Base-by-base conservation (phyloP, 352 stramenopile species). In the Globisporangium parvum region DNA sequence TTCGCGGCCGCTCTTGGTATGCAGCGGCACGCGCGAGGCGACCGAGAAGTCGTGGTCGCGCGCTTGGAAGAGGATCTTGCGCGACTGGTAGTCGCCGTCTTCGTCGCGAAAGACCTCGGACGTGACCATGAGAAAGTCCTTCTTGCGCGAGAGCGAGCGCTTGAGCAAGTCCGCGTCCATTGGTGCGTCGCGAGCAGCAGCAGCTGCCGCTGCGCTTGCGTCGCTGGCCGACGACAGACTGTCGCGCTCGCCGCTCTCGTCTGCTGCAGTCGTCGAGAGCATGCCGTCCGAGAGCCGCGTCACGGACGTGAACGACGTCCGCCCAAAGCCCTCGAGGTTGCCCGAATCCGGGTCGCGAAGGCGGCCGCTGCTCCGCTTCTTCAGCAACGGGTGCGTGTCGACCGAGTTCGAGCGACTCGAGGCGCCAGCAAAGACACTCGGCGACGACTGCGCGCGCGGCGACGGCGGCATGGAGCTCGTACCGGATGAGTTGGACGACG, bases 51-150 rank as follows among this genome's bases (percentile, higher is more conserved):
- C 83, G 47, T 95, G 77, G 45, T 88, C 76, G n/a, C 71, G 74
- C 18, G 85, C 83, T 53, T 95, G 85, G 55, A 95, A 95, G 2
- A 95, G 64, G 64, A 95, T 89, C 57, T 95, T 95, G n/a, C 85
- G 80, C 26, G 79, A 83, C 57, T 95, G 85, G 53, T 88, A 93
- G 65, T 91, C 85, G 20, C 85, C 85, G 10, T 81, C 80, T 62
- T 93, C 77, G 53, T 87, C 74, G 51, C 83, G 83, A 44, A 95
- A 93, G n/a, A 95, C 85, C 51, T 95, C 83, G 0, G 82, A 92
- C 15, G 85, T 96, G 24, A 96, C 84, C 87, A 96, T 96, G 45
- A 96, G 65, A 47, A 96, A 96, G 58, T 96, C 87, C 40, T 93
- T 91, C 56, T 94, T 92, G 17, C 86, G 77, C 39, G 82, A 92